phyloP scores from a whole-genome alignment of 2,329 filamentous ascomycete genomes.

The Byssoonygena ceratinophila region DNA sequence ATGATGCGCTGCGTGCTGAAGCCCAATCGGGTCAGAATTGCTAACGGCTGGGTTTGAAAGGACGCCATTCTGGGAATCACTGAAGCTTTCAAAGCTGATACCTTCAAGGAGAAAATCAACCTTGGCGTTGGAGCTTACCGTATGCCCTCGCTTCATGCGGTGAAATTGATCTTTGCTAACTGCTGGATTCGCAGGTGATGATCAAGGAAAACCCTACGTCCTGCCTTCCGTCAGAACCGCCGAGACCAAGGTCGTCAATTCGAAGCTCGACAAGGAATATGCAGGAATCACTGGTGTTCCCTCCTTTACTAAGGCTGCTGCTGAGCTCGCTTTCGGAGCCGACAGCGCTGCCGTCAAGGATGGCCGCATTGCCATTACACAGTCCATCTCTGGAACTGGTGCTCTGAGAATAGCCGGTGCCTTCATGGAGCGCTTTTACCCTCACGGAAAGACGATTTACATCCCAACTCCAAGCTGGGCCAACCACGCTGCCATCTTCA shows the following conservation, averaged over 20 bases:
- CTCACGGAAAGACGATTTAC: slow-evolving; percentile 87
- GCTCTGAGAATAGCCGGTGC: slow-evolving; percentile 88
- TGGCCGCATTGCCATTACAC: slow-evolving; percentile 76
- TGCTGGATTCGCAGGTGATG: slow-evolving; percentile 49
- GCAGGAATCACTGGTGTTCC: slow-evolving; percentile 94
- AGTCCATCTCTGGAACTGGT: slow-evolving; percentile 96
- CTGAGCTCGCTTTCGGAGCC: slow-evolving; percentile 77
- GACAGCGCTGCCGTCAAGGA: slow-evolving; percentile 65
- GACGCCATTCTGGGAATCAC: slow-evolving; percentile 55
- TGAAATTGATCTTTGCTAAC: neutral
- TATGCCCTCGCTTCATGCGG: slow-evolving; percentile 23
- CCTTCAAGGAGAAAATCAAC: slow-evolving; percentile 93
- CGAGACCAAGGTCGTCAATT: slow-evolving; percentile 72
- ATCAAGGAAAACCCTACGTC: slow-evolving; percentile 95
- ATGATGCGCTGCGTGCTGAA: slow-evolving; percentile 21
- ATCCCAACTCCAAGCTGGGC: slow-evolving; percentile 95
- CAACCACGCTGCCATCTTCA: slow-evolving; percentile 95
- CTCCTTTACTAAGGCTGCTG: slow-evolving; percentile 85
- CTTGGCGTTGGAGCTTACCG: slow-evolving; percentile 96
- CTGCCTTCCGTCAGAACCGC: slow-evolving; percentile 84
- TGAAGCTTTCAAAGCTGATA: slow-evolving; percentile 97
- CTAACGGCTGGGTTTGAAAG: slow-evolving; percentile 17
- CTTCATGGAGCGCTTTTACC: slow-evolving; percentile 87
- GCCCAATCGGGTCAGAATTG: neutral
- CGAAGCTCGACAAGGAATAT: slow-evolving; percentile 88